A percentile compares a stretch with the other conserved stretches of the same genome.
Evolutionary conservation across 441 rosid species (phyloP).

Genomic region (Hura crepitans): DNA sequence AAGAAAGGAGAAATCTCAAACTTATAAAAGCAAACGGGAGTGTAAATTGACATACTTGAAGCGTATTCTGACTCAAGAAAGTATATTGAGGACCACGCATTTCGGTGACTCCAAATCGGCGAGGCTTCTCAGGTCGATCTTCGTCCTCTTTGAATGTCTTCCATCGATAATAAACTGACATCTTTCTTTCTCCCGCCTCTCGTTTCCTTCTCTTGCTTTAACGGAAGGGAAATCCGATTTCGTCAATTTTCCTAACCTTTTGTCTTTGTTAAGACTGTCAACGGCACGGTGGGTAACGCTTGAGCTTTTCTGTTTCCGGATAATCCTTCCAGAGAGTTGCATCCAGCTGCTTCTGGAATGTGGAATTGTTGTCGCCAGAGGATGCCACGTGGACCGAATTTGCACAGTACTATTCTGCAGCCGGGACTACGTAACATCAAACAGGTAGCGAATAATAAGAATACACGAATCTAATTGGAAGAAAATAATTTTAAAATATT

Average conservation of each 20-base stretch:
- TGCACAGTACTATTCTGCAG: too few species aligned
- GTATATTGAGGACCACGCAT: constrained; percentile 73
- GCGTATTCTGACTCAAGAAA: constrained; percentile 53
- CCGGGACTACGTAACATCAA: too few species aligned
- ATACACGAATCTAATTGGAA: too few species aligned
- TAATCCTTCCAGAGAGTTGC: constrained; percentile 19
- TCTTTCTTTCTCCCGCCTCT: constrained; percentile 3
- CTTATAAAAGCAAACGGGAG: neutral
- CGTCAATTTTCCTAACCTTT: neutral
- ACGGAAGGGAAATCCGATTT: neutral
- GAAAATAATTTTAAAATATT: too few species aligned
- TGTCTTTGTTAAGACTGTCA: too few species aligned
- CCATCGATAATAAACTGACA: constrained; percentile 58
- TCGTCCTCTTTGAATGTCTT: constrained; percentile 70
- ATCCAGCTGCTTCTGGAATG: constrained; percentile 52
- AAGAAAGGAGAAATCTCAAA: too few species aligned
- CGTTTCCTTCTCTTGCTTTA: neutral
- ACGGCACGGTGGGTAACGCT: too few species aligned
- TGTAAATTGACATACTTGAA: constrained; percentile 43
- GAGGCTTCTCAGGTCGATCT: constrained; percentile 92
- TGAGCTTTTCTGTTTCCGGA: neutral
- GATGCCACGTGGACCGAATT: neutral
- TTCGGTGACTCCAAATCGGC: constrained; percentile 80
- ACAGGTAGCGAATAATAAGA: too few species aligned
- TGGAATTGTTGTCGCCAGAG: neutral